Evolutionary conservation across 805 yeast genomes (phyloP), one percentile per base, ranked within the genome.

Genomic region (Clavispora vitiphila): DNA sequence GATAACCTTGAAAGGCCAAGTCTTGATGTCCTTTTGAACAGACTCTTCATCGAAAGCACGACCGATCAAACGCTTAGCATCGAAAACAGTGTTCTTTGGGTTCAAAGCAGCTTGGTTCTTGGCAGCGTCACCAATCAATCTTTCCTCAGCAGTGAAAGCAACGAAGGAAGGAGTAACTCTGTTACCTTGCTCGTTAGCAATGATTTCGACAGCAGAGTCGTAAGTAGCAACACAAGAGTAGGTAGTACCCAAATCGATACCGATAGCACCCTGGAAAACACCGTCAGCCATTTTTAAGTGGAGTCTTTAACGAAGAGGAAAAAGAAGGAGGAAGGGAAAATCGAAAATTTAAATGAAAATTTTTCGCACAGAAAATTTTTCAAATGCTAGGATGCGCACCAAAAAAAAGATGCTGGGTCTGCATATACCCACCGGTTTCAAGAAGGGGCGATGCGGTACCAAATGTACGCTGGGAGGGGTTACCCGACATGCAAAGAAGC

Each of bases 221-320:
- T 85, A 83, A 38, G 69, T 60, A 18, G 63, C 63, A 44, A 58
- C 63, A 58, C 63, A 58, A 40, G 62, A 58, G 61, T 58, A 58
- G 44, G 62, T 58, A 47, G 63, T 58, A 48, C 63, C 63, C 51
- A 58, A 58, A 55, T 58, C 63, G 52, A 58, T 58, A 47, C 63
- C 63, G 53, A 58, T 60, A 48, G 63, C 58, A 45, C 54, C 53
- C 55, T 49, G 55, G 54, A 51, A 51, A 49, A 58, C 58, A 56
- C 62, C 62, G 63, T 58, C 60, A 50, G 63, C 63, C 53, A 58
- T 58, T 49, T 11, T 43, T 50, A 40, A 36, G 36, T 24, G 31
- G 37, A 43, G 38, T 29, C 36, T 39, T 43, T 38, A 39, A 45
- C 43, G 39, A 37, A 38, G 35, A 38, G 41, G 50, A 44, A 47